These are phyloP conservation scores for Trichoderma lentiforme DNA, from an alignment of 2,329 filamentous ascomycete species.

Conservation along the genomic window DNA sequence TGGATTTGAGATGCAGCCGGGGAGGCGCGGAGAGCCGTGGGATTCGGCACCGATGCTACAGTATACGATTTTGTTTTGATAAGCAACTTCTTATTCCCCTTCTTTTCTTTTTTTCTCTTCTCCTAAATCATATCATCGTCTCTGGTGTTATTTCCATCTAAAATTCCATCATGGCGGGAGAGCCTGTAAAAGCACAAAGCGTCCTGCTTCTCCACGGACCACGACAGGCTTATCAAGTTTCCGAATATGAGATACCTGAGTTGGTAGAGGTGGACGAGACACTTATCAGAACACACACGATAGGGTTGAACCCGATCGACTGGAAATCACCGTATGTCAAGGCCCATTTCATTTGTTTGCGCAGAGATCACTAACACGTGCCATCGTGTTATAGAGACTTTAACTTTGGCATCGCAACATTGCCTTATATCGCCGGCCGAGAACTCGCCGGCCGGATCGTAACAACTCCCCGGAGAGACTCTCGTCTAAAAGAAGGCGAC, in stretches of 20 bases:
- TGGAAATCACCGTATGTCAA: conserved; percentile 66
- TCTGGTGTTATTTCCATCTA: not conserved
- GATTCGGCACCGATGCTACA: not conserved
- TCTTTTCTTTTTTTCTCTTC: not conserved
- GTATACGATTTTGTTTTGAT: not conserved
- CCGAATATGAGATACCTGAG: conserved; percentile 2
- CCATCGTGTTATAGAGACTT: conserved; percentile 51
- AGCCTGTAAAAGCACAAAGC: conserved; percentile 7
- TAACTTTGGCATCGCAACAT: conserved; percentile 64
- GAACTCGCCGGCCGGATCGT: conserved; percentile 67
- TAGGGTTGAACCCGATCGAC: conserved; percentile 74
- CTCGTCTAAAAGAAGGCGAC: conserved; percentile 55
- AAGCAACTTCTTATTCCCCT: not conserved
- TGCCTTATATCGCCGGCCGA: conserved; percentile 67
- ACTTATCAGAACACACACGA: conserved; percentile 59
- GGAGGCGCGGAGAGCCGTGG: not conserved
- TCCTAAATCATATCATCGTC: not conserved
- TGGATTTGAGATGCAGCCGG: not conserved
- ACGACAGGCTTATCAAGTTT: conserved; percentile 14
- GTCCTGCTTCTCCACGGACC: conserved; percentile 18
- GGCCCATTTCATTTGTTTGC: not conserved
- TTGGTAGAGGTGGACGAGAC: conserved; percentile 42
- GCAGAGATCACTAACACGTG: not conserved
- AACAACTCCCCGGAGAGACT: conserved; percentile 33
- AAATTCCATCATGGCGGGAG: conserved; percentile 1